Evolutionary conservation across 768 basidiomycete genomes (phyloP).

Genomic region (Gymnopilus junonius): DNA sequence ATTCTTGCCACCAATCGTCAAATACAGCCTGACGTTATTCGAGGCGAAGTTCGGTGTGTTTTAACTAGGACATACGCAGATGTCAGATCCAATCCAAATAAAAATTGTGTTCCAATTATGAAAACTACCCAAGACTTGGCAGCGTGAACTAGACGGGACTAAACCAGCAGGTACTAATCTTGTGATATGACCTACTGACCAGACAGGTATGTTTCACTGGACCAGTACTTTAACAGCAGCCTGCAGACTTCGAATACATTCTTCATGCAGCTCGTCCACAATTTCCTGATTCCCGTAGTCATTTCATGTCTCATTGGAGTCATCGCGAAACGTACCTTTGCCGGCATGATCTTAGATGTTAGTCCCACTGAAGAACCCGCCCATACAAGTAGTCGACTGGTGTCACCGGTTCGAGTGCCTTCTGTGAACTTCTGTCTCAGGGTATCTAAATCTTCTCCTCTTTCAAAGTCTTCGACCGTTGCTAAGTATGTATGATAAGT

Average conservation of each 20-base stretch:
- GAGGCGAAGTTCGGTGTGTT: not conserved
- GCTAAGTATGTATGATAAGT: slow-evolving; percentile 32
- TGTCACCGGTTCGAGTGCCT: slow-evolving; percentile 48
- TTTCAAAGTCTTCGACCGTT: slow-evolving; percentile 61
- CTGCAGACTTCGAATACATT: slow-evolving; percentile 34
- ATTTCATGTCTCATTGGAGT: not conserved
- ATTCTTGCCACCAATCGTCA: not conserved
- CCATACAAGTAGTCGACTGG: slow-evolving; percentile 64
- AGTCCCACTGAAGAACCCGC: slow-evolving; percentile 68
- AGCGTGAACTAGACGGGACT: not conserved
- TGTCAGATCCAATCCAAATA: not conserved
- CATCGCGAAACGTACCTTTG: slow-evolving; percentile 34
- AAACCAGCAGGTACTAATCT: not conserved
- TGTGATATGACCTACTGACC: not conserved
- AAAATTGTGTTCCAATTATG: not conserved
- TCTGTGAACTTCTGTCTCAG: slow-evolving; percentile 50
- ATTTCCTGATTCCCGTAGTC: slow-evolving; percentile 47
- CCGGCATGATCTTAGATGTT: slow-evolving; percentile 47
- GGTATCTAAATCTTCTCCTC: slow-evolving; percentile 45
- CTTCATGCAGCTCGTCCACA: slow-evolving; percentile 54
- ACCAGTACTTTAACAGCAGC: slow-evolving; percentile 5
- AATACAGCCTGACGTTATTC: not conserved
- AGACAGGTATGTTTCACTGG: not conserved
- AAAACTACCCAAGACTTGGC: not conserved
- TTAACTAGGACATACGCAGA: not conserved